These are phyloP conservation scores for Termitomyces eurrhizus DNA, from an alignment of 768 basidiomycete genomes.

Conservation along the genomic window DNA sequence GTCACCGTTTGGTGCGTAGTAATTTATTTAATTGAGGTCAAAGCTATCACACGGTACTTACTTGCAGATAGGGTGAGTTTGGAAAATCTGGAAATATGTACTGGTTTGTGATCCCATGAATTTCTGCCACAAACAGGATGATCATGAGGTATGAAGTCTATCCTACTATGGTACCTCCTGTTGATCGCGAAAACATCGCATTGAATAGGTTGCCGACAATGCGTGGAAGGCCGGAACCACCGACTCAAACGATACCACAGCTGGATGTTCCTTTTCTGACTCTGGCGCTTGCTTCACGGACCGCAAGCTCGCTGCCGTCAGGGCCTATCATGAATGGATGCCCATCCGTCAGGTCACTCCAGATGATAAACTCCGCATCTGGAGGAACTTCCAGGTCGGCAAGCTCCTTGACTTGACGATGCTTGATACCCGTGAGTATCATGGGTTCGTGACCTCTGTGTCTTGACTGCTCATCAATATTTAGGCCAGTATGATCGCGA, in stretches of 20 bases:
- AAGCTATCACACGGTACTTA: background rate
- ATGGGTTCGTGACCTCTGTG: background rate
- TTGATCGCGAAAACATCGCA: background rate
- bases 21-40: background rate
- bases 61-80: background rate
- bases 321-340: slow-evolving; percentile 63
- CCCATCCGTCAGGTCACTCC: slow-evolving; percentile 56
- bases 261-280: slow-evolving; percentile 47
- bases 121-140: background rate
- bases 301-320: slow-evolving; percentile 53
- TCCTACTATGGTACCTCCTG: background rate
- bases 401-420: slow-evolving; percentile 57
- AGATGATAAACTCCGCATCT: slow-evolving; percentile 54
- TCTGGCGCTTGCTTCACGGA: slow-evolving; percentile 44
- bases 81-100: background rate
- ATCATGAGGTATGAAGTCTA: background rate
- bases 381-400: slow-evolving; percentile 62
- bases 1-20: slow-evolving; percentile 35
- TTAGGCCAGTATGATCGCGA: background rate
- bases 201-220: slow-evolving; percentile 4
- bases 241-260: slow-evolving; percentile 44
- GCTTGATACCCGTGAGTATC: slow-evolving; percentile 51
- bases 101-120: background rate
- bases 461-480: background rate
- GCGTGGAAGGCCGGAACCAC: slow-evolving; percentile 6